Conservation (phyloP, 1,139 yeast species). For the Diutina siamensis region DNA sequence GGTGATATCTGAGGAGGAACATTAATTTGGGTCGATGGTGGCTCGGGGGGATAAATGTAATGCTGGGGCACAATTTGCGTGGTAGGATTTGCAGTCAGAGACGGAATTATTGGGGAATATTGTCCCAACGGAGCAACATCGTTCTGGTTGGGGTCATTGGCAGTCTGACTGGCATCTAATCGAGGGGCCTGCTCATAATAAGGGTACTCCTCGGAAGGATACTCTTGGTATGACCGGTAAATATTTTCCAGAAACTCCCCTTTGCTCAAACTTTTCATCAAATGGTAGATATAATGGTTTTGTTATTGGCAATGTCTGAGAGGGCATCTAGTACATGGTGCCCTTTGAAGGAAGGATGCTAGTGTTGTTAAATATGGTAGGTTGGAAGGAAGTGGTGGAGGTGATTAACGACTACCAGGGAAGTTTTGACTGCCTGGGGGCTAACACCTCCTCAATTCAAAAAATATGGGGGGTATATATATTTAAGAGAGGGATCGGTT, state of each 20-base stretch:
- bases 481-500: not conserved
- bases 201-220: not conserved
- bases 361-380: too few species aligned
- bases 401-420: not conserved
- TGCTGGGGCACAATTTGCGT: too few species aligned
- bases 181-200: not conserved
- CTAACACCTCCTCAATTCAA: not conserved
- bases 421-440: not conserved
- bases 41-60: not conserved
- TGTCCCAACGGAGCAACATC: not conserved
- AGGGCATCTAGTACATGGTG: not conserved
- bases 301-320: not conserved
- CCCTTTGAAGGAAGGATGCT: not conserved
- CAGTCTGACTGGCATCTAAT: not conserved
- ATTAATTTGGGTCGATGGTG: not conserved
- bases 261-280: not conserved
- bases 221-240: not conserved
- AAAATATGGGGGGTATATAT: not conserved
- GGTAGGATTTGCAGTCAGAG: not conserved
- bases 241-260: slow-evolving; percentile 4
- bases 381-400: not conserved
- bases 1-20: not conserved
- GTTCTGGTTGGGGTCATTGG: not conserved
- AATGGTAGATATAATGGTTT: not conserved
- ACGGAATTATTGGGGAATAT: not conserved